Conservation (phyloP, 2,329 filamentous ascomycete genomes). For the Coleophoma crateriformis region DNA sequence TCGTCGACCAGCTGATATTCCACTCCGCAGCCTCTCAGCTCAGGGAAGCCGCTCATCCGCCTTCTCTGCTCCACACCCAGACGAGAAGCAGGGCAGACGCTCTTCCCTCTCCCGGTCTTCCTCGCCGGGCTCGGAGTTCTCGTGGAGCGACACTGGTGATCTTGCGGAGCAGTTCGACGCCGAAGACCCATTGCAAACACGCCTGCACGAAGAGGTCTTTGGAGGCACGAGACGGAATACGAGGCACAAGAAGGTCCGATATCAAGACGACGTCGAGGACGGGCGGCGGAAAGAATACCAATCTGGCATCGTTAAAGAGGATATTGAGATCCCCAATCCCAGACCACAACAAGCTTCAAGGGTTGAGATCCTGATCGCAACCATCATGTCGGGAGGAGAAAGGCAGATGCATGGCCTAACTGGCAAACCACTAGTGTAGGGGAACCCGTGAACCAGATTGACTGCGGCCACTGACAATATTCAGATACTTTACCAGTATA, state of each 20-base stretch:
- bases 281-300: conserved; percentile 36
- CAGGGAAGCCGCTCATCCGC: conserved; percentile 25
- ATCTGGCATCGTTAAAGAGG: conserved; percentile 55
- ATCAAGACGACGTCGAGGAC: conserved; percentile 39
- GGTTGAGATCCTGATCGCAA: conserved; percentile 65
- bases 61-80: conserved; percentile 35
- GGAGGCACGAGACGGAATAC: conserved; percentile 39
- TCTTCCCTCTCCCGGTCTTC: conserved; percentile 46
- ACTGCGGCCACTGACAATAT: neutral
- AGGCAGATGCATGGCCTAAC: conserved; percentile 84
- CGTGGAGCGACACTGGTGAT: conserved; percentile 93
- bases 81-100: conserved; percentile 33
- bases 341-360: conserved; percentile 56
- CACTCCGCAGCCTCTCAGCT: conserved; percentile 66
- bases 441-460: conserved; percentile 13
- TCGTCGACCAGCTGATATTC: conserved; percentile 78
- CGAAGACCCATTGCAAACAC: conserved; percentile 73
- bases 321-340: conserved; percentile 75
- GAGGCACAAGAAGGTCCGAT: conserved; percentile 63
- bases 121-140: conserved; percentile 62
- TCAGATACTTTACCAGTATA: conserved; percentile 89
- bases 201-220: conserved; percentile 57
- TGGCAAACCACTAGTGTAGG: conserved; percentile 88
- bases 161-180: conserved; percentile 86
- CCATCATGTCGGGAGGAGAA: conserved; percentile 80